A percentile compares a stretch with the other conserved stretches of the same genome.
These are phyloP conservation scores for Ceratocystis colombiana DNA, from an alignment of 2,329 filamentous ascomycete species.

Conservation along the genomic window DNA sequence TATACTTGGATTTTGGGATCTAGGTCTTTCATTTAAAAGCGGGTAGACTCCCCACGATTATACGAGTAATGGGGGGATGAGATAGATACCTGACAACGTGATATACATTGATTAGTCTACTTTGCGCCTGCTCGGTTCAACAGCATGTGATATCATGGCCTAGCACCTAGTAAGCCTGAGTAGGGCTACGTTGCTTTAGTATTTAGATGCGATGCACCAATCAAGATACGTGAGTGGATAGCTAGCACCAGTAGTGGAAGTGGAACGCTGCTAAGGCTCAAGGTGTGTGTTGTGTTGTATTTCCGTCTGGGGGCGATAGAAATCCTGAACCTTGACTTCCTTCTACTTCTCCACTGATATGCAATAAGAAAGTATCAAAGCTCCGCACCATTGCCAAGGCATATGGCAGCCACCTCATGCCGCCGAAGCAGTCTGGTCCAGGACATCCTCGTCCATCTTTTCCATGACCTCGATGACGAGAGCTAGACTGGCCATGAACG, in stretches of 20 bases:
- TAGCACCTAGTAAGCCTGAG: too few species aligned
- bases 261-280: not conserved
- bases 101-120: not conserved
- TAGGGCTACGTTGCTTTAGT: too few species aligned
- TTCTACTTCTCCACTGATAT: not conserved
- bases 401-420: not conserved
- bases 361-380: not conserved
- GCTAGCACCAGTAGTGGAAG: not conserved
- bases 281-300: not conserved
- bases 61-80: not conserved
- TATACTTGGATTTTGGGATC: not conserved
- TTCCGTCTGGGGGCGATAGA: not conserved
- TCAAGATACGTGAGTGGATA: not conserved
- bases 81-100: constrained; percentile 7
- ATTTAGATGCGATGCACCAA: too few species aligned
- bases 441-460: constrained; percentile 74
- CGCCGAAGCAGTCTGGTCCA: constrained; percentile 35
- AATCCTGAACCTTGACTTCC: not conserved
- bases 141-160: too few species aligned
- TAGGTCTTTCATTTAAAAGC: not conserved
- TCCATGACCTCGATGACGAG: constrained; percentile 84
- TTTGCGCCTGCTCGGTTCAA: too few species aligned
- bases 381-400: too few species aligned
- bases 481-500: constrained; percentile 82
- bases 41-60: not conserved